Evolutionary conservation across 2,329 filamentous ascomycete genomes (phyloP).

Genomic region (Diaporthe humulicola): DNA sequence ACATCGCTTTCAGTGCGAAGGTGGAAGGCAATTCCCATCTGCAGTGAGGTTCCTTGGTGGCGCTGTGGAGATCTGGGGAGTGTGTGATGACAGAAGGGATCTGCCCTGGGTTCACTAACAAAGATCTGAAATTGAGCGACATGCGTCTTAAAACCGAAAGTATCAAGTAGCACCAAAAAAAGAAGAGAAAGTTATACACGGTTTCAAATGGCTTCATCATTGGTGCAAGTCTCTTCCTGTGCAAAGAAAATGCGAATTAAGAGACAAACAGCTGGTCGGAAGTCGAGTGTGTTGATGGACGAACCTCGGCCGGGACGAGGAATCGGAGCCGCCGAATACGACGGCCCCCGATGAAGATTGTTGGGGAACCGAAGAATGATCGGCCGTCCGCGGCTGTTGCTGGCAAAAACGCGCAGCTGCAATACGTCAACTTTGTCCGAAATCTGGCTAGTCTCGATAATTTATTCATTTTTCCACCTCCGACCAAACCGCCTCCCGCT

Average conservation of each 20-base stretch:
- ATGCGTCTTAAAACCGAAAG: not conserved
- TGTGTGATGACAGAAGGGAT: too few species aligned
- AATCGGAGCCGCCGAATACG: conserved; percentile 7
- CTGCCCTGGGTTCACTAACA: too few species aligned
- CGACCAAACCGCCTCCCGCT: not conserved
- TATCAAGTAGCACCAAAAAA: not conserved
- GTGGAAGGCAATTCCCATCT: not conserved
- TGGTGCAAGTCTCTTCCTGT: not conserved
- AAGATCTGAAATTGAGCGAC: not conserved
- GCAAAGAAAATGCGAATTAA: not conserved
- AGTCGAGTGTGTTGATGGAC: not conserved
- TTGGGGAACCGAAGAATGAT: conserved; percentile 17
- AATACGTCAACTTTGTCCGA: conserved; percentile 27
- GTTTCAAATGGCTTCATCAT: not conserved
- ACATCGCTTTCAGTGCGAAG: not conserved
- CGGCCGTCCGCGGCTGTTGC: conserved; percentile 13
- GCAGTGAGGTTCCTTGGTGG: not conserved
- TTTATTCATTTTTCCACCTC: not conserved
- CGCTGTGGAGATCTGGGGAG: not conserved
- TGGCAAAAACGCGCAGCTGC: conserved; percentile 29
- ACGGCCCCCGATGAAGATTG: conserved; percentile 22
- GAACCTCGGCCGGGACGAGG: conserved; percentile 15
- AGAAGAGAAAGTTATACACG: not conserved
- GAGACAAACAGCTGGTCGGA: not conserved
- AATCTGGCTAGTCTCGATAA: conserved; percentile 7